Conservation (phyloP, 345 rosid genomes). For the Kandelia obovata region DNA sequence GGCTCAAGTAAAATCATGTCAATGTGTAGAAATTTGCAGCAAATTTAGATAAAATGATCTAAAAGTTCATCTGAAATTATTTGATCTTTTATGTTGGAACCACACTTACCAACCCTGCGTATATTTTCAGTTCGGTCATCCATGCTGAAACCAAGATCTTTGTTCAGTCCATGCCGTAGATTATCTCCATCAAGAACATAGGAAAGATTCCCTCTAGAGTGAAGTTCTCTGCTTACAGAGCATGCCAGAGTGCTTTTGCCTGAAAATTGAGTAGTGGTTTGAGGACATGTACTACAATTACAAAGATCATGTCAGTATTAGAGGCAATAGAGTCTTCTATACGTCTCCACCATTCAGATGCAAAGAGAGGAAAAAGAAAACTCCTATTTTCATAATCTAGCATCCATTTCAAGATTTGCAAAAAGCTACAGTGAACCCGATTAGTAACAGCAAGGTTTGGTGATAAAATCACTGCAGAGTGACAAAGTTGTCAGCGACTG, state of each 20-base stretch:
- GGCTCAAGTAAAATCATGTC: too few species aligned
- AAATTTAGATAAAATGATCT: too few species aligned
- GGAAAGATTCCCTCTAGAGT: slow-evolving; percentile 62
- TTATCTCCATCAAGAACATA: slow-evolving; percentile 92
- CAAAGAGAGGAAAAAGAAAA: not conserved
- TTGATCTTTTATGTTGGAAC: not conserved
- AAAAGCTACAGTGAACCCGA: too few species aligned
- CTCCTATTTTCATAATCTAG: not conserved
- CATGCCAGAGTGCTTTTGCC: slow-evolving; percentile 96
- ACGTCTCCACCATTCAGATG: not conserved
- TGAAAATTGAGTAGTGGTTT: slow-evolving; percentile 19
- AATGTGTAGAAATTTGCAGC: too few species aligned
- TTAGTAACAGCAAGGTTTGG: not conserved
- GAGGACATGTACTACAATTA: not conserved
- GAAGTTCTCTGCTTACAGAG: slow-evolving; percentile 63
- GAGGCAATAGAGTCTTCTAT: not conserved
- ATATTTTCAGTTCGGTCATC: slow-evolving; percentile 91
- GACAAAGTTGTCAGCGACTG: too few species aligned
- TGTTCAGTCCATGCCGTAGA: slow-evolving; percentile 84
- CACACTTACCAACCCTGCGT: slow-evolving; percentile 81
- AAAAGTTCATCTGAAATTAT: too few species aligned
- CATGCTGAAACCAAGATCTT: slow-evolving; percentile 74
- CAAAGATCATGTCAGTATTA: not conserved
- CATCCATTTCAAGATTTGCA: not conserved
- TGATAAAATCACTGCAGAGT: too few species aligned